Base-by-base conservation (phyloP, 23 red algal species). In the Pyropia haitanensis region DNA sequence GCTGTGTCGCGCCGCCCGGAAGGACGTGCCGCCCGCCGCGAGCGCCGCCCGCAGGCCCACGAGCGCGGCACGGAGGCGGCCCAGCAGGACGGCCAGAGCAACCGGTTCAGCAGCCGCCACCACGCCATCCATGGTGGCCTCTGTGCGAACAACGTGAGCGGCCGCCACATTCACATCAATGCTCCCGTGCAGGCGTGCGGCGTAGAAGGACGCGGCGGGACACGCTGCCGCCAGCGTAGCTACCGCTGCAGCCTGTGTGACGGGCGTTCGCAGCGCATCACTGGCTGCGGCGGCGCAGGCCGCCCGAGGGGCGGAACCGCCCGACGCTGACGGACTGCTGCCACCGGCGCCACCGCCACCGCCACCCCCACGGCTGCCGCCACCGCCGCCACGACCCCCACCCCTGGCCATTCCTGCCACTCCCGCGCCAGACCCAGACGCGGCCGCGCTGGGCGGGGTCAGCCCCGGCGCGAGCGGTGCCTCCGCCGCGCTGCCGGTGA, bases 151-250 rank as follows among this genome's bases (percentile, higher is more conserved):
- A 24, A 58, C 63, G 64, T 87, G 60, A n/a, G 56, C 29, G 27
- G 68, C 76, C 54, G 71, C 65, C 44, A 70, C 75, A 49, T 87
- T 87, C 14, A 87, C 59, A 33, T 87, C 81, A 70, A 87, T 26
- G n/a, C 63, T 72, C 4, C 64, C 58, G 27, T 71, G 68, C 10
- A 87, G 63, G 14, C 75, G 71, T 46, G 74, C 81, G 53, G 76
- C 39, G 71, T 72, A 87, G 28, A 87, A 49, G 21, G 76, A 10
- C 76, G 70, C 63, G 56, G 75, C 81, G 5, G 81, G 81, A 27
- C 81, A 65, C 0, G 68, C 79, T 18, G 69, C 79, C 3, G 75
- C 81, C 1, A 76, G 75, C 49, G 75, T 75, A 16, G 75, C 68
- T 7, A 87, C 60, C 29, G 63, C 70, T 76, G 70, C 81, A 49